Evolutionary conservation across 2,329 filamentous ascomycete species (phyloP), one percentile per base, ranked within the genome.

Genomic region (Thermoascus crustaceus): DNA sequence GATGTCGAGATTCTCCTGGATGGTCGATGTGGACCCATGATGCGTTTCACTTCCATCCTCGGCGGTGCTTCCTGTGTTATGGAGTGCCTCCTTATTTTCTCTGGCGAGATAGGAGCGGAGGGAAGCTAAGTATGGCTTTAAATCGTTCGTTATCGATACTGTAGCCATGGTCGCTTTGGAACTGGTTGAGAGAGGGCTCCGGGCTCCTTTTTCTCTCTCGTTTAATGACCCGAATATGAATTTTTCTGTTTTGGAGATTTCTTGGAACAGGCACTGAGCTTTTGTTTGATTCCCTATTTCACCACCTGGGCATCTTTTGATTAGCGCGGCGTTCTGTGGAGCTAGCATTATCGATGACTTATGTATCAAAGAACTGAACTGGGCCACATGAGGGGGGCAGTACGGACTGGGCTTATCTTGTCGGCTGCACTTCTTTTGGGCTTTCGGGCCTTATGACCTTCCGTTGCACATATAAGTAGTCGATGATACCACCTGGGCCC

Each of bases 51-150:
- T n/a, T n/a, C n/a, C n/a, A n/a, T n/a, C n/a, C n/a, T n/a, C n/a
- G n/a, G 26, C 10, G 26, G 18, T 9, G 14, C 14, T 10, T 16
- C 14, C 4, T 18, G 26, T 7, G 8, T 29, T 17, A 10, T 13
- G 26, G 16, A 29, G 16, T 10, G 16, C 26, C 14, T 14, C 5
- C 20, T 10, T n/a, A 20, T 24, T 17, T 21, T 34, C 31, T 22
- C 21, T 21, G 14, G 38, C 42, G 18, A 56, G 45, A 37, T 50
- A 56, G 24, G 42, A 43, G 30, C 49, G 52, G 10, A 56, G 49
- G 2, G 52, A 56, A 19, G 50, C 49, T 26, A 57, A 35, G 27
- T 56, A 57, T 18, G 49, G 43, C 37, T 57, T 46, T 13, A 56
- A 33, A 10, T 56, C 53, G 31, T 44, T 48, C 5, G 52, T 56